Conservation (phyloP, 2,329 filamentous ascomycete species). For the Cladosporium sp. region DNA sequence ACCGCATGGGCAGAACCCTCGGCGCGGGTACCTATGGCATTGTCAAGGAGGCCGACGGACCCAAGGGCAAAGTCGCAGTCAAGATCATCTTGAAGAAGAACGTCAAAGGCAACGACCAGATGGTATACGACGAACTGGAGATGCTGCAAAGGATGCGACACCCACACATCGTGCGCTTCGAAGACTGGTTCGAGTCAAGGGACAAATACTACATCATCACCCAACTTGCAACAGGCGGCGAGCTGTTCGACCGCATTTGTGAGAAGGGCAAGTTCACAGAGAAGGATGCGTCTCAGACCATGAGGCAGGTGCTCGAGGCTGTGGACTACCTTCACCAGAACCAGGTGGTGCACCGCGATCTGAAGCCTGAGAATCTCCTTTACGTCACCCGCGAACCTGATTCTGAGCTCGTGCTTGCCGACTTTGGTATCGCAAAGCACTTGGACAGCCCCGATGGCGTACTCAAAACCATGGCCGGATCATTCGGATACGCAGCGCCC, state of each 20-base stretch:
- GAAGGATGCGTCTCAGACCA: slow-evolving; percentile 94
- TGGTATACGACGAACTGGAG: slow-evolving; percentile 96
- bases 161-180: slow-evolving; percentile 93
- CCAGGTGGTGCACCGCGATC: slow-evolving; percentile 94
- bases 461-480: slow-evolving; percentile 96
- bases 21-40: slow-evolving; percentile 98
- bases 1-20: slow-evolving; percentile 88
- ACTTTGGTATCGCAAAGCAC: slow-evolving; percentile 99
- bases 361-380: slow-evolving; percentile 96
- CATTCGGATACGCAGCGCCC: slow-evolving; percentile 94
- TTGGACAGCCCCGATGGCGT: slow-evolving; percentile 87
- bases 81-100: slow-evolving; percentile 99
- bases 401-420: slow-evolving; percentile 88
- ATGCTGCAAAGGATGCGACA: slow-evolving; percentile 91
- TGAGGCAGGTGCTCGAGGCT: slow-evolving; percentile 87
- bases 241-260: slow-evolving; percentile 97
- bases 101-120: slow-evolving; percentile 95
- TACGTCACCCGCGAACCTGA: slow-evolving; percentile 77
- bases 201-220: slow-evolving; percentile 99
- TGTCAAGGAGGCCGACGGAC: slow-evolving; percentile 88
- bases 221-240: slow-evolving; percentile 90
- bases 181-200: slow-evolving; percentile 98
- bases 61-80: slow-evolving; percentile 83
- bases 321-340: slow-evolving; percentile 93
- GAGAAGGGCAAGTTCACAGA: slow-evolving; percentile 98